Conservation (phyloP, 192 early-diverging fungal genomes). For the Funneliformis mosseae region DNA sequence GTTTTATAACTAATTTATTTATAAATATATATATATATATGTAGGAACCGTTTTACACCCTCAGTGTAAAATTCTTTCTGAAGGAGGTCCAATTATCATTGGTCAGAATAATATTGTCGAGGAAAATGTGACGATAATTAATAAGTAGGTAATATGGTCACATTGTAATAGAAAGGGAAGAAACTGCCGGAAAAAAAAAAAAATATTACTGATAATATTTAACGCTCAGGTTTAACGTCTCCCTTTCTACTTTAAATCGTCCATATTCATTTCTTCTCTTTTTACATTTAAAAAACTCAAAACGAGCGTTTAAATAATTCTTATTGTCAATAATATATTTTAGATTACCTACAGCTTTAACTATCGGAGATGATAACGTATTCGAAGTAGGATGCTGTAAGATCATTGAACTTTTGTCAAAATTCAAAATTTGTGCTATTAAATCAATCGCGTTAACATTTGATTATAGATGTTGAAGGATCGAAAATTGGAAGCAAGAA, state of each 20-base stretch:
- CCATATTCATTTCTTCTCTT: neutral
- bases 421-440: neutral
- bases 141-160: constrained; percentile 51
- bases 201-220: no score
- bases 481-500: constrained; percentile 64
- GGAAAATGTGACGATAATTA: constrained; percentile 70
- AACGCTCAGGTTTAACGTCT: no score
- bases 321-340: neutral
- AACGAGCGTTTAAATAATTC: neutral
- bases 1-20: neutral
- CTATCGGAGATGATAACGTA: constrained; percentile 73
- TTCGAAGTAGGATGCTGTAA: constrained; percentile 75
- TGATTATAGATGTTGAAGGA: constrained; percentile 62
- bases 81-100: constrained; percentile 68
- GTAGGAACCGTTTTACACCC: constrained; percentile 74
- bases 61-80: constrained; percentile 67
- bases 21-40: neutral
- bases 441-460: neutral
- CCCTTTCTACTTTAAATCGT: no score
- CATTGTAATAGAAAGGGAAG: no score
- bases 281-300: no score
- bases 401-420: constrained; percentile 25
- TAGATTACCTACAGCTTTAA: constrained; percentile 52
- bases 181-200: no score
- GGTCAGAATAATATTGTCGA: constrained; percentile 77